phyloP scores from a whole-genome alignment of 345 rosid genomes.

The Brassica incana region DNA sequence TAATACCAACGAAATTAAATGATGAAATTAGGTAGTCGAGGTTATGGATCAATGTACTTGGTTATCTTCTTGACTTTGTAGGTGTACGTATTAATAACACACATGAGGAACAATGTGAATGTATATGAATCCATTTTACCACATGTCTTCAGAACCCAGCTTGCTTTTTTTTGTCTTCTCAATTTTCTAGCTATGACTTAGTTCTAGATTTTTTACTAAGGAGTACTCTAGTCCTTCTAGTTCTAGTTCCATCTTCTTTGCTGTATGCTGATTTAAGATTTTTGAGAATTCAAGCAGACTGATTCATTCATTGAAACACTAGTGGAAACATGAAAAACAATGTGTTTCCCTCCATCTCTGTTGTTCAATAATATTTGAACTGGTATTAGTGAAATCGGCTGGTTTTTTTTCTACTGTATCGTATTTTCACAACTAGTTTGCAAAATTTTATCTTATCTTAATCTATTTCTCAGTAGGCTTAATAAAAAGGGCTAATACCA shows the following conservation, averaged over 20 bases:
- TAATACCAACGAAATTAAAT: background rate
- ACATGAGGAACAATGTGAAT: background rate
- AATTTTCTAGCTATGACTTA: background rate
- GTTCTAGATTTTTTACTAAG: background rate
- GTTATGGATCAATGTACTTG: background rate
- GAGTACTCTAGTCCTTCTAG: conserved; percentile 3
- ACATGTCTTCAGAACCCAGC: background rate
- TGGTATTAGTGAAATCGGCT: background rate
- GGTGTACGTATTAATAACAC: background rate
- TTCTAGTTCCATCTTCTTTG: background rate
- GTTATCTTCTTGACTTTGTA: background rate
- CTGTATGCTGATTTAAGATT: background rate
- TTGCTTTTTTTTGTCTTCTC: conserved; percentile 12
- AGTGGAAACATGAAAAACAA: background rate
- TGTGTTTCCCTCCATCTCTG: background rate
- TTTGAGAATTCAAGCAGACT: background rate
- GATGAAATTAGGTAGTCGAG: background rate
- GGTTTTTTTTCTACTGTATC: background rate
- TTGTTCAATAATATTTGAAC: background rate
- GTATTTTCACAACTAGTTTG: background rate
- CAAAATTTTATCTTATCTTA: background rate
- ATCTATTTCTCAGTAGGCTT: background rate
- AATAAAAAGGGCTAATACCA: background rate
- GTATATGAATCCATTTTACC: background rate
- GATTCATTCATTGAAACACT: background rate